These are phyloP conservation scores for Brassica carinata DNA, from an alignment of 345 rosid species.

Conservation along the genomic window DNA sequence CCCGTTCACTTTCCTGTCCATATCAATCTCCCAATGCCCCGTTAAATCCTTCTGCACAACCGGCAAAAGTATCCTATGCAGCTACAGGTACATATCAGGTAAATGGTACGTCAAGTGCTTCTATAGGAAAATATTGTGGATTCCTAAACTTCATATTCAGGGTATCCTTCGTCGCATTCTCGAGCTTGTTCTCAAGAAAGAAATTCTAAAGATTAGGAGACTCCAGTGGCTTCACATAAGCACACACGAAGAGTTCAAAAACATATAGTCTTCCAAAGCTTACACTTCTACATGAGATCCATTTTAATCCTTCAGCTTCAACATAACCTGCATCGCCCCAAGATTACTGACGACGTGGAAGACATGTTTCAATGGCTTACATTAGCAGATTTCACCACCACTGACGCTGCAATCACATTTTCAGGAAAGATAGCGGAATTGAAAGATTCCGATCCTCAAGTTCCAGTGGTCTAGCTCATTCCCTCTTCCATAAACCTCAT, in stretches of 20 bases:
- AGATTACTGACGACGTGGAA: slow-evolving; percentile 97
- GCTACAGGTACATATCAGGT: slow-evolving; percentile 77
- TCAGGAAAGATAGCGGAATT: slow-evolving; percentile 74
- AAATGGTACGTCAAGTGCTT: slow-evolving; percentile 57
- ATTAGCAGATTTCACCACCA: slow-evolving; percentile 96
- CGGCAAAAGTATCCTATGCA: too few relatives aligned
- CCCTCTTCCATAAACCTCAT: slow-evolving; percentile 98
- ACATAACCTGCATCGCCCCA: slow-evolving; percentile 99
- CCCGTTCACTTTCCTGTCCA: too few relatives aligned
- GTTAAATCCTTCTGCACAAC: too few relatives aligned
- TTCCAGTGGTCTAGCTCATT: slow-evolving; percentile 60
- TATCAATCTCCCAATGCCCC: too few relatives aligned
- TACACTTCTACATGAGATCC: slow-evolving; percentile 93
- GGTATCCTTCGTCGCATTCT: too few relatives aligned
- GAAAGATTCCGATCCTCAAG: slow-evolving; percentile 79
- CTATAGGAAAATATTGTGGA: too few relatives aligned
- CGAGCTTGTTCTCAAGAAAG: slow-evolving; percentile 53
- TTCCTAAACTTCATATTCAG: too few relatives aligned
- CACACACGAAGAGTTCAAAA: slow-evolving; percentile 89
- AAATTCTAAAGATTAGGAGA: slow-evolving; percentile 86
- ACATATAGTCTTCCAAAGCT: slow-evolving; percentile 91
- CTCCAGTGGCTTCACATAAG: slow-evolving; percentile 88
- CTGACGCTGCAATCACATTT: slow-evolving; percentile 88
- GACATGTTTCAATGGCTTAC: slow-evolving; percentile 95
- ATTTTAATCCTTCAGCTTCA: slow-evolving; percentile 80